phyloP scores from a whole-genome alignment of 768 basidiomycete genomes.

The Leccinum barrowsii region DNA sequence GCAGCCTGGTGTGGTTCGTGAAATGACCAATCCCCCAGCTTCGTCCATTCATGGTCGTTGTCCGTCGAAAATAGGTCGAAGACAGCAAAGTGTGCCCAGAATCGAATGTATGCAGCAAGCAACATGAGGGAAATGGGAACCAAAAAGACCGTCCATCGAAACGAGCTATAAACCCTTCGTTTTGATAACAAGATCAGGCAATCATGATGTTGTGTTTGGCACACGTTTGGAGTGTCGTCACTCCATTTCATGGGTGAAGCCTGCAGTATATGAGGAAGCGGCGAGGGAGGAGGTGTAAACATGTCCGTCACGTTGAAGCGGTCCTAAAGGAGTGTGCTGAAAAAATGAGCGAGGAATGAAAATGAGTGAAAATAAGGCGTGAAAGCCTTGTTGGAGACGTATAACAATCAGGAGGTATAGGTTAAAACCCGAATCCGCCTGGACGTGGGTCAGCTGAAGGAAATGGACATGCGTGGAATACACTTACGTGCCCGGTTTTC shows the following conservation, averaged over 20 bases:
- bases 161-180: constrained; percentile 37
- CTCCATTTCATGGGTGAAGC: neutral
- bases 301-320: constrained; percentile 18
- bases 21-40: constrained; percentile 35
- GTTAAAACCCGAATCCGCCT: constrained; percentile 4
- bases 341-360: constrained; percentile 28
- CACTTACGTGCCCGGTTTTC: constrained; percentile 8
- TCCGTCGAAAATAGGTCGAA: constrained; percentile 39
- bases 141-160: constrained; percentile 49
- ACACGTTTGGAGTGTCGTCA: neutral
- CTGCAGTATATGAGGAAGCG: constrained; percentile 25
- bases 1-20: constrained; percentile 40
- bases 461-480: neutral
- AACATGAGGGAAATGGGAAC: constrained; percentile 55
- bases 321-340: constrained; percentile 22
- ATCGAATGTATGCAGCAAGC: constrained; percentile 52
- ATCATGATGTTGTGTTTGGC: constrained; percentile 3
- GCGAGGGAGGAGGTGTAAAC: constrained; percentile 45
- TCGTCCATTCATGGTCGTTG: constrained; percentile 24
- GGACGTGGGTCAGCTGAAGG: constrained; percentile 6
- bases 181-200: constrained; percentile 18
- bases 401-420: neutral
- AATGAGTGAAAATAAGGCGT: constrained; percentile 14
- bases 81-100: constrained; percentile 43
- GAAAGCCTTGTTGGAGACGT: constrained; percentile 5